These are phyloP conservation scores for Vitis rotundifolia DNA, from an alignment of 164 flowering plant species.

Conservation along the genomic window DNA sequence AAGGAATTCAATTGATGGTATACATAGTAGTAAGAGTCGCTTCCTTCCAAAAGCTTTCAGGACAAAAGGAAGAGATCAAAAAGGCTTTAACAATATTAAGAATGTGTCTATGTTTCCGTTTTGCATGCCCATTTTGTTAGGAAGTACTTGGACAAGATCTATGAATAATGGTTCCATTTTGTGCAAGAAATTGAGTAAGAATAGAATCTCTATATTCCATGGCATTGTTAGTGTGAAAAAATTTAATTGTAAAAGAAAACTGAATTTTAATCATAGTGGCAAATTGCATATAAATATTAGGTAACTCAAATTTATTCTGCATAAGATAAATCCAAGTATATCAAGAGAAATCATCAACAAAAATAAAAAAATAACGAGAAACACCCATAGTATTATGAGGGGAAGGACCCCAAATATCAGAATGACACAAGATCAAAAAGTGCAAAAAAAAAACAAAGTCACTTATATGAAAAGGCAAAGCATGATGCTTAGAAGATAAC, in stretches of 20 bases:
- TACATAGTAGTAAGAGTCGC: too few species aligned
- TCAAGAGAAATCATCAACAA: too few species aligned
- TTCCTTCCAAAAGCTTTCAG: conserved; percentile 4
- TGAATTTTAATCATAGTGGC: too few species aligned
- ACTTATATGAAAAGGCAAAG: conserved; percentile 1
- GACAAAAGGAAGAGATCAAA: conserved; percentile 11
- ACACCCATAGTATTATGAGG: too few species aligned
- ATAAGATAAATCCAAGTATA: too few species aligned
- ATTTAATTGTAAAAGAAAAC: not conserved
- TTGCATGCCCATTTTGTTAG: conserved; percentile 13
- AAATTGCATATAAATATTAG: too few species aligned
- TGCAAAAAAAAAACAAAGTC: not conserved
- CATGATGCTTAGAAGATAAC: not conserved
- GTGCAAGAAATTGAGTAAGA: not conserved
- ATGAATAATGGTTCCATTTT: conserved; percentile 4
- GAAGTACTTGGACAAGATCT: conserved; percentile 10
- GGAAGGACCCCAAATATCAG: not conserved
- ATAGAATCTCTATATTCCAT: conserved; percentile 9
- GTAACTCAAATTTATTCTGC: too few species aligned
- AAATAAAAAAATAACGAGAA: too few species aligned
- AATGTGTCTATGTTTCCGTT: conserved; percentile 16
- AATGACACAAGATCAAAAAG: not conserved
- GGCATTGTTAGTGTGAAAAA: conserved; percentile 1
- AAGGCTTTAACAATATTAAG: conserved; percentile 2
- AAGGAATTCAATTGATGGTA: conserved; percentile 1